Percentiles rank a stretch among this genome's conserved stretches.
Conservation (phyloP, 108 stramenopile genomes). For the Thalassiosira profunda region DNA sequence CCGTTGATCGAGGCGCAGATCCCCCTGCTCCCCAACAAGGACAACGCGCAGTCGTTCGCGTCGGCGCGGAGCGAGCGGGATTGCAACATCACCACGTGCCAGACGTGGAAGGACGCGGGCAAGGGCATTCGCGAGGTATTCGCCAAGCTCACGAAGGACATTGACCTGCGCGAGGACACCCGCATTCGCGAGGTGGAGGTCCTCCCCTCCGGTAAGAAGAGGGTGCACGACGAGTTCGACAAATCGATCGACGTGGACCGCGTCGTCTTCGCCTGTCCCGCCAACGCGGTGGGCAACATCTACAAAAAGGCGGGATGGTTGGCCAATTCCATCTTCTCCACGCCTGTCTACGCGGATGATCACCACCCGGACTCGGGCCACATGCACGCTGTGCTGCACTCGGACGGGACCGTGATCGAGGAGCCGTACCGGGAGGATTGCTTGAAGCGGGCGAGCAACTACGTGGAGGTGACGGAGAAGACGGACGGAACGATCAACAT, state of each 20-base stretch:
- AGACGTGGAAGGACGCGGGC: slow-evolving; percentile 66
- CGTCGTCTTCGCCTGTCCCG: slow-evolving; percentile 59
- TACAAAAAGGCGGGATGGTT: slow-evolving; percentile 44
- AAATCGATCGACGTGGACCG: slow-evolving; percentile 53
- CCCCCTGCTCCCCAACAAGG: slow-evolving; percentile 42
- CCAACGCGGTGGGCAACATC: slow-evolving; percentile 57
- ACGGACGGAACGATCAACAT: slow-evolving; percentile 54
- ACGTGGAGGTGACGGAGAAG: slow-evolving; percentile 58
- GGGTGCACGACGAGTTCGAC: slow-evolving; percentile 57
- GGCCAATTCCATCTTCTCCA: slow-evolving; percentile 51
- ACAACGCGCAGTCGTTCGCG: slow-evolving; percentile 38
- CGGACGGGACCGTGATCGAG: slow-evolving; percentile 58
- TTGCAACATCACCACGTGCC: slow-evolving; percentile 60
- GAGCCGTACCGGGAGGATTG: slow-evolving; percentile 46
- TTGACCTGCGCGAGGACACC: slow-evolving; percentile 51
- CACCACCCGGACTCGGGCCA: slow-evolving; percentile 64
- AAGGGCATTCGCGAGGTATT: slow-evolving; percentile 64
- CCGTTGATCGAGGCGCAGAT: slow-evolving; percentile 67
- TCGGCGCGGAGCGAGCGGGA: slow-evolving; percentile 41
- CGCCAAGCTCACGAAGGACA: slow-evolving; percentile 40
- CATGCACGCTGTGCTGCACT: slow-evolving; percentile 63
- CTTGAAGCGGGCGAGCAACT: slow-evolving; percentile 53
- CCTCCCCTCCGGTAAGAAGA: slow-evolving; percentile 53
- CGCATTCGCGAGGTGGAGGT: slow-evolving; percentile 50
- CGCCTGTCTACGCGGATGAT: slow-evolving; percentile 60